These are phyloP conservation scores for Anisodus tanguticus DNA, from an alignment of 257 asterid genomes.

Conservation along the genomic window DNA sequence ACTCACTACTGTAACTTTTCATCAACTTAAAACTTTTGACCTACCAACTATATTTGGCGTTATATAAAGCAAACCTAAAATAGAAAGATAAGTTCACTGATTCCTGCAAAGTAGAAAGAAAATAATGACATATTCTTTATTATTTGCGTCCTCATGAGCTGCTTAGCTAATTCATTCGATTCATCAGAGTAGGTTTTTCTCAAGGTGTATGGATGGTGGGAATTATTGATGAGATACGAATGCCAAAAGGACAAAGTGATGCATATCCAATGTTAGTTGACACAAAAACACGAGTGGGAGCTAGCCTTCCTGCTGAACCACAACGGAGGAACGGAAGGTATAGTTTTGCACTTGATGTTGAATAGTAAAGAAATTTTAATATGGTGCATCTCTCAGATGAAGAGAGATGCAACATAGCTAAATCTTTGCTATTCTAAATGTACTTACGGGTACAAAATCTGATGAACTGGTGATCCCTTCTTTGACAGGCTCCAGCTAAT, in stretches of 20 bases:
- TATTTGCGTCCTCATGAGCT: conserved; percentile 16
- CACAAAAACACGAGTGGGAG: conserved; percentile 78
- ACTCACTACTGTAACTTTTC: not conserved
- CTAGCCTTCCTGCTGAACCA: conserved; percentile 76
- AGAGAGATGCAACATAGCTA: conserved; percentile 25
- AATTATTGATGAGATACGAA: conserved; percentile 81
- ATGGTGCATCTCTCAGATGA: not conserved
- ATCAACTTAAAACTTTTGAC: conserved; percentile 8
- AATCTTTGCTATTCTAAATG: not conserved
- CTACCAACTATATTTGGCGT: not conserved
- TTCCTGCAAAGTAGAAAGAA: conserved; percentile 9
- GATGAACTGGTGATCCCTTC: not conserved
- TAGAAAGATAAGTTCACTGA: not conserved
- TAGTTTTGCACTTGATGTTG: conserved; percentile 1
- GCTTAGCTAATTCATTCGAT: conserved; percentile 38
- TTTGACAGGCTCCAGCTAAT: conserved; percentile 84
- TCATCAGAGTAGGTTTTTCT: conserved; percentile 70
- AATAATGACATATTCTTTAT: not conserved
- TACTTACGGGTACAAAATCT: not conserved
- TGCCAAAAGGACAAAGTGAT: conserved; percentile 56
- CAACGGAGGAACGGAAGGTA: conserved; percentile 95
- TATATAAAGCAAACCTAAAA: not conserved
- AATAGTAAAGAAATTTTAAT: not conserved
- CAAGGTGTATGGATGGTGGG: conserved; percentile 96
- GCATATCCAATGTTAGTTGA: conserved; percentile 68